Evolutionary conservation across 2,329 filamentous ascomycete genomes (phyloP).

Genomic region (Ambrosiella beaveri): DNA sequence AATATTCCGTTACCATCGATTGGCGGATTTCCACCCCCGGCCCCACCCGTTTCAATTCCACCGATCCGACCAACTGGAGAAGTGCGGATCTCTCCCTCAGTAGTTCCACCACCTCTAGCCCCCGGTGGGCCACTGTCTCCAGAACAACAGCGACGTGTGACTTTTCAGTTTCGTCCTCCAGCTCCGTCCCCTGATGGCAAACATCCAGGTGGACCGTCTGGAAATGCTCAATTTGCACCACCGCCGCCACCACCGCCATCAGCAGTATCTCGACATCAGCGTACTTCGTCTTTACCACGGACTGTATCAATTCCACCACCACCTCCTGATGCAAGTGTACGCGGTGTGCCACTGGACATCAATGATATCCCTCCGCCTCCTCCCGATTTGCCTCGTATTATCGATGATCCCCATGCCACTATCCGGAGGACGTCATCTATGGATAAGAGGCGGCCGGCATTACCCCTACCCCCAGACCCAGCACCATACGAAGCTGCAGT

Average conservation of each 20-base stretch:
- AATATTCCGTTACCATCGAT: neutral
- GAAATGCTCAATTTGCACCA: neutral
- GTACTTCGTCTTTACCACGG: neutral
- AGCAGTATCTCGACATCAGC: neutral
- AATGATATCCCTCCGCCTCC: neutral
- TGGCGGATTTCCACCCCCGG: neutral
- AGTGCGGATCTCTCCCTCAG: neutral
- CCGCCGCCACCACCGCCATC: neutral
- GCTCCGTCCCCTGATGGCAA: conserved; percentile 1
- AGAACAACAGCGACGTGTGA: neutral
- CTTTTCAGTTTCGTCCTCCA: neutral
- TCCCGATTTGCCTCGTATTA: neutral
- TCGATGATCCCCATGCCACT: neutral
- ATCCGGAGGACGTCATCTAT: neutral
- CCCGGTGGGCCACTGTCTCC: neutral
- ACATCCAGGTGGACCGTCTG: neutral
- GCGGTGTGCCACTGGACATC: neutral
- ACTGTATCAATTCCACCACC: neutral
- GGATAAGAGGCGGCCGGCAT: neutral
- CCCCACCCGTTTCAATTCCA: neutral
- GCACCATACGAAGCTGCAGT: neutral
- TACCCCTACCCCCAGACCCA: neutral
- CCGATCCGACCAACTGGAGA: conserved; percentile 1
- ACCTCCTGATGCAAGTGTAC: neutral
- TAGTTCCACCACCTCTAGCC: neutral